Conservation (phyloP, 306 rosid genomes). For the Quercus wislizeni region DNA sequence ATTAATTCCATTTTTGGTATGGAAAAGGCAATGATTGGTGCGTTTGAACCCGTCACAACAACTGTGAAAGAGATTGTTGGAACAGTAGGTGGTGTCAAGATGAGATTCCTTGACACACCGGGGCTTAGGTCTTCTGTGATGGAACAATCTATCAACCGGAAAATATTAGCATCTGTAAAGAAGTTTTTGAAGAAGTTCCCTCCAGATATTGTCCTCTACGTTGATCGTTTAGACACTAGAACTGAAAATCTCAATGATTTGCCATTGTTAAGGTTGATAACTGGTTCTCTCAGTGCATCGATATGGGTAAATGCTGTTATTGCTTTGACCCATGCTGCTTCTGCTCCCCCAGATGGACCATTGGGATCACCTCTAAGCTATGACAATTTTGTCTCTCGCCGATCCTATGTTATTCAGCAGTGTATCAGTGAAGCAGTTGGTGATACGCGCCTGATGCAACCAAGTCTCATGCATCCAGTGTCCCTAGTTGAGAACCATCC, state of each 20-base stretch:
- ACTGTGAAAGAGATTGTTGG: slow-evolving; percentile 42
- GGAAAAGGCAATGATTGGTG: slow-evolving; percentile 36
- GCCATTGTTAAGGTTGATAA: slow-evolving; percentile 46
- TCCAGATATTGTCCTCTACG: slow-evolving; percentile 45
- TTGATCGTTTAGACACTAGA: slow-evolving; percentile 50
- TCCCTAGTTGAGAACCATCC: slow-evolving; percentile 58
- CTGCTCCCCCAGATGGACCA: slow-evolving; percentile 48
- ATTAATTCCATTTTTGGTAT: slow-evolving; percentile 54
- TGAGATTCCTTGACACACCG: slow-evolving; percentile 62
- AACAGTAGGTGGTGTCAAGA: slow-evolving; percentile 44
- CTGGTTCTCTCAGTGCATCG: slow-evolving; percentile 41
- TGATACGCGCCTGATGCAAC: slow-evolving; percentile 24
- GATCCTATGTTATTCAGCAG: slow-evolving; percentile 42
- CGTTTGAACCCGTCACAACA: slow-evolving; percentile 51
- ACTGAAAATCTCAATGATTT: slow-evolving; percentile 34
- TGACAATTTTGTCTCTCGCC: slow-evolving; percentile 42
- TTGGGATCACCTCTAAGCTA: slow-evolving; percentile 47
- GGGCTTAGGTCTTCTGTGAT: slow-evolving; percentile 41
- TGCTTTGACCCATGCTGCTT: slow-evolving; percentile 58
- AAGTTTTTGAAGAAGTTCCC: slow-evolving; percentile 39
- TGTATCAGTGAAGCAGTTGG: slow-evolving; percentile 41
- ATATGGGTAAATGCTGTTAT: slow-evolving; percentile 49
- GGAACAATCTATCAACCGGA: slow-evolving; percentile 52
- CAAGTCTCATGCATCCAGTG: slow-evolving; percentile 37
- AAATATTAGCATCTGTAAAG: slow-evolving; percentile 39